phyloP scores from a whole-genome alignment of 108 stramenopile species.

The Mediolabrus comicus region DNA sequence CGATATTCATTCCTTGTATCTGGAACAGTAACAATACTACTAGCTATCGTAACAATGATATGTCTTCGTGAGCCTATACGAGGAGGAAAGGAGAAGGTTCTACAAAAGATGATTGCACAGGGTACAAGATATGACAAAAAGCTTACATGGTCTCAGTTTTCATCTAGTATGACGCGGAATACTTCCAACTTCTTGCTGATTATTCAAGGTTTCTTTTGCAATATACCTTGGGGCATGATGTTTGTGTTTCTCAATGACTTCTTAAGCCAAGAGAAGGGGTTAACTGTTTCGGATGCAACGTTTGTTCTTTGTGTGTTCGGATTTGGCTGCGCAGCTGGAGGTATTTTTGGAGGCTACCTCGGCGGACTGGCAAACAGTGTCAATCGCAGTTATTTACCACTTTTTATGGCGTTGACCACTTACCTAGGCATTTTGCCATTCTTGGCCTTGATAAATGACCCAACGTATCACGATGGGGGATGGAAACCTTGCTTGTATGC shows the following conservation, averaged over 20 bases:
- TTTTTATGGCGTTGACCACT: constrained; percentile 60
- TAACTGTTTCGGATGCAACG: constrained; percentile 61
- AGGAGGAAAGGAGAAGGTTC: constrained; percentile 67
- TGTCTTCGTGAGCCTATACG: constrained; percentile 67
- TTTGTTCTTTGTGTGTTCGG: constrained; percentile 63
- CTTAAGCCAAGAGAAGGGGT: constrained; percentile 66
- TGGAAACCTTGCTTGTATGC: constrained; percentile 44
- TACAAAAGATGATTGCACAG: constrained; percentile 56
- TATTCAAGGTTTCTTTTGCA: constrained; percentile 66
- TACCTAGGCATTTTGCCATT: constrained; percentile 62
- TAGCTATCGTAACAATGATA: constrained; percentile 37
- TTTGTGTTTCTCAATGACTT: constrained; percentile 76
- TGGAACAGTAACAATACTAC: constrained; percentile 32
- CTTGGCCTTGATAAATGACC: constrained; percentile 46
- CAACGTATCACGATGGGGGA: constrained; percentile 45
- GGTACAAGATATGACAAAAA: constrained; percentile 70
- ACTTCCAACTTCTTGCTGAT: constrained; percentile 54
- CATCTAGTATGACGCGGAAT: constrained; percentile 52
- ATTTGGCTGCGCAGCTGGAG: constrained; percentile 61
- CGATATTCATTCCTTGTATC: constrained; percentile 54
- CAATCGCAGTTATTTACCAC: constrained; percentile 52
- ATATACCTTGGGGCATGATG: constrained; percentile 69
- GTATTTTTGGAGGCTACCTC: constrained; percentile 58
- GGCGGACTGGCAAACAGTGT: constrained; percentile 38
- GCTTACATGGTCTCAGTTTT: constrained; percentile 63